phyloP scores from a whole-genome alignment of 768 basidiomycete genomes.

The Lactarius deliciosus region DNA sequence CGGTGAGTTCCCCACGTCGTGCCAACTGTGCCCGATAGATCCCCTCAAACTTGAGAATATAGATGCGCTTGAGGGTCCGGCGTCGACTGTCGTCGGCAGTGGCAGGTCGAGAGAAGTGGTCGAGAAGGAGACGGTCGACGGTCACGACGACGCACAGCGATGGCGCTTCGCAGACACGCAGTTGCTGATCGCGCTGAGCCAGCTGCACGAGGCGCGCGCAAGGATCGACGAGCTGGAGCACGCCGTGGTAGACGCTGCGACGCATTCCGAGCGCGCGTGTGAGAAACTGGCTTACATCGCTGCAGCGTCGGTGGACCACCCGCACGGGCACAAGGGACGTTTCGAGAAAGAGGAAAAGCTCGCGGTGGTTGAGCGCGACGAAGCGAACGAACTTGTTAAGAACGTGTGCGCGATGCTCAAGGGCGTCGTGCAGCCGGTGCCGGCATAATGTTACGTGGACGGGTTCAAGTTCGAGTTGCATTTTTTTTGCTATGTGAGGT shows the following conservation, averaged over 20 bases:
- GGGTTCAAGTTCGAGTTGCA: no score
- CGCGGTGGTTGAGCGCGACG: constrained; percentile 12
- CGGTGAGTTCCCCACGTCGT: constrained; percentile 3
- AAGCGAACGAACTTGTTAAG: constrained; percentile 21
- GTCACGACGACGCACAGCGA: not conserved
- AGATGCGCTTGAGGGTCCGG: not conserved
- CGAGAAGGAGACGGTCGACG: no score
- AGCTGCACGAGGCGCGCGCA: constrained; percentile 13
- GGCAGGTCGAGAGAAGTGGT: no score
- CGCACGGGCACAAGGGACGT: not conserved
- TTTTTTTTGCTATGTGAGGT: not conserved
- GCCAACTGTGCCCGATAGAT: not conserved
- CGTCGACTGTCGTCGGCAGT: not conserved
- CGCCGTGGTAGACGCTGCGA: constrained; percentile 12
- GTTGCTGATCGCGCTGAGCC: constrained; percentile 15
- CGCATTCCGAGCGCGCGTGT: constrained; percentile 19
- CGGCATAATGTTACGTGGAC: not conserved
- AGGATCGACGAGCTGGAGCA: constrained; percentile 24
- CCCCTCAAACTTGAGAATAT: not conserved
- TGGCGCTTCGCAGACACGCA: constrained; percentile 8
- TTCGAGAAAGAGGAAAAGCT: constrained; percentile 17
- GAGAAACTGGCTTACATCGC: constrained; percentile 22
- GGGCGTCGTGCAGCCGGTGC: constrained; percentile 13
- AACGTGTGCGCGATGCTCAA: constrained; percentile 20
- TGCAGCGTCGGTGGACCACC: not conserved